A percentile compares a stretch with the other conserved stretches of the same genome.
These are phyloP conservation scores for Annona cherimola DNA, from an alignment of 164 flowering plant genomes.

Conservation along the genomic window DNA sequence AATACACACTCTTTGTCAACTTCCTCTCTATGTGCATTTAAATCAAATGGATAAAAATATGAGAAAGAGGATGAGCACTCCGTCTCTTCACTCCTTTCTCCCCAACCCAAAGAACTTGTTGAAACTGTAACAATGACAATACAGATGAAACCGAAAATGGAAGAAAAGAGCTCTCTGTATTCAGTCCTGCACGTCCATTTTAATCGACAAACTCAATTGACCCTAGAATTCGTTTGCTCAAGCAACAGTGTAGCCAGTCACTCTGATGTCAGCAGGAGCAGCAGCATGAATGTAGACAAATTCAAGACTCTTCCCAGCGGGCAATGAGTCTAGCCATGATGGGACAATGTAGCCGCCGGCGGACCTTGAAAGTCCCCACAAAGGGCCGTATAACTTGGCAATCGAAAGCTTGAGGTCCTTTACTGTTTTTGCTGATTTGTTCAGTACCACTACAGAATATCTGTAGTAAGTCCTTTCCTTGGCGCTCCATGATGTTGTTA, in stretches of 20 bases:
- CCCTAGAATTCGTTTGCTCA: conserved; percentile 16
- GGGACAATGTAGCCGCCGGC: conserved; percentile 50
- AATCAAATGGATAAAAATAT: conserved; percentile 22
- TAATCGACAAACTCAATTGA: conserved; percentile 18
- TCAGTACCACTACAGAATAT: conserved; percentile 64
- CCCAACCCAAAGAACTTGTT: conserved; percentile 36
- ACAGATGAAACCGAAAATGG: conserved; percentile 16
- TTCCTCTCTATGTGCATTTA: too few species aligned
- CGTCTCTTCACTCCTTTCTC: conserved; percentile 90
- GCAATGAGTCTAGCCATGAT: conserved; percentile 53
- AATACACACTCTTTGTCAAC: too few species aligned
- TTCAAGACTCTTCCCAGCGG: conserved; percentile 62
- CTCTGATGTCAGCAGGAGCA: conserved; percentile 49
- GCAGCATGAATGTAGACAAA: conserved; percentile 78
- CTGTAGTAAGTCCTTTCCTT: conserved; percentile 69
- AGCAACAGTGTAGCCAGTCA: conserved; percentile 53
- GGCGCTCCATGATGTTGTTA: conserved; percentile 53
- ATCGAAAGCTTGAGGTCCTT: conserved; percentile 56
- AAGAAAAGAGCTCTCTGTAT: conserved; percentile 16
- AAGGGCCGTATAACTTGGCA: conserved; percentile 67
- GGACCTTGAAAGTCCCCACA: conserved; percentile 72
- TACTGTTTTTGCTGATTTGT: conserved; percentile 58
- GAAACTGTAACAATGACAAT: conserved; percentile 7
- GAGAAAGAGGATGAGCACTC: conserved; percentile 97
- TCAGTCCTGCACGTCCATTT: conserved; percentile 48